Evolutionary conservation across 208 protist species (phyloP).

Genomic region (Leishmania lainsoni): DNA sequence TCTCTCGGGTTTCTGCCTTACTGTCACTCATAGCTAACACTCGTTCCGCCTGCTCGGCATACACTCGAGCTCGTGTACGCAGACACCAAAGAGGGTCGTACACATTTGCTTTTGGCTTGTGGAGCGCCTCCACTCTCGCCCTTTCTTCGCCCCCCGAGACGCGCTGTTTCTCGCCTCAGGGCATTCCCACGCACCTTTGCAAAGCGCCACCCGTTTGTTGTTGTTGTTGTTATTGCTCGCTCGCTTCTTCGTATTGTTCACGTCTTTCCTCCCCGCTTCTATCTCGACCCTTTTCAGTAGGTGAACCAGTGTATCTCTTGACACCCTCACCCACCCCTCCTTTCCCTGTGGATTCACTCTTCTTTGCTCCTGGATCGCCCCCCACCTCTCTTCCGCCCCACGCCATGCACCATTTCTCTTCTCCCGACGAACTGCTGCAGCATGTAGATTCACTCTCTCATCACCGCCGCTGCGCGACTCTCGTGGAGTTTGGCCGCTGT

Average conservation of each 20-base stretch:
- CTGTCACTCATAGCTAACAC: no score
- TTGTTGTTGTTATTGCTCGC: neutral
- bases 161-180: neutral
- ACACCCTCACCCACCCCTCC: neutral
- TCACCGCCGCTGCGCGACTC: conserved; percentile 11
- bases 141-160: neutral
- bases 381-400: neutral
- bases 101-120: neutral
- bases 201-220: neutral
- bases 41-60: neutral
- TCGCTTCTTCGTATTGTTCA: neutral
- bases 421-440: neutral
- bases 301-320: neutral
- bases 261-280: neutral
- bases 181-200: neutral
- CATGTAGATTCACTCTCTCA: conserved; percentile 12
- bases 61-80: neutral
- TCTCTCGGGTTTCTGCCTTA: neutral
- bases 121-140: neutral
- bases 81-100: neutral
- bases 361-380: no score
- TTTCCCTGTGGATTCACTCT: neutral
- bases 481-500: conserved; percentile 17
- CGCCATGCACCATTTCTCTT: neutral
- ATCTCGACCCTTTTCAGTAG: neutral